phyloP scores from a whole-genome alignment of 768 basidiomycete genomes.

The Termitomyces titanicus region DNA sequence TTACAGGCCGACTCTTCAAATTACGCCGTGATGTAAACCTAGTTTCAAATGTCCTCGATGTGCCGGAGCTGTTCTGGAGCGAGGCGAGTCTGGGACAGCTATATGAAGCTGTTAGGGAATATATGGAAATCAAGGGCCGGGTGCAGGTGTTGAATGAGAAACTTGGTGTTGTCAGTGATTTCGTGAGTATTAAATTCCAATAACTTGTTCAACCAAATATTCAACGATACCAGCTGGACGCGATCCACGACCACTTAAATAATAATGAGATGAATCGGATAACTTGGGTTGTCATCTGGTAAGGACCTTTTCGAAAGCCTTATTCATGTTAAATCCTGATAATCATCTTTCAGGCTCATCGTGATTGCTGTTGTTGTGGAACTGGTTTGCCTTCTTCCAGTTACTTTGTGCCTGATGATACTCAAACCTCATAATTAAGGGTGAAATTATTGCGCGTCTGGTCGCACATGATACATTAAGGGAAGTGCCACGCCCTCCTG shows the following conservation, averaged over 20 bases:
- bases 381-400: constrained; percentile 44
- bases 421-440: constrained; percentile 35
- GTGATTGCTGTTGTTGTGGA: constrained; percentile 89
- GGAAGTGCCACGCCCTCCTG: constrained; percentile 9
- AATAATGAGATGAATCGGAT: constrained; percentile 88
- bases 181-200: constrained; percentile 50
- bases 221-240: constrained; percentile 68
- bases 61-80: constrained; percentile 93
- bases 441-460: constrained; percentile 78
- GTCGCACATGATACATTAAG: constrained; percentile 60
- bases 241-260: constrained; percentile 92
- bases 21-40: constrained; percentile 87
- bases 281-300: constrained; percentile 57
- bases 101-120: constrained; percentile 91
- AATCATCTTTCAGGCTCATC: constrained; percentile 62
- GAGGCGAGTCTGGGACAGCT: constrained; percentile 86
- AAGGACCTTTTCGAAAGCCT: constrained; percentile 21
- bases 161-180: constrained; percentile 80
- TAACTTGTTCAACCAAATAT: background rate
- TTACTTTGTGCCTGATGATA: background rate
- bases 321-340: constrained; percentile 15
- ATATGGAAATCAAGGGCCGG: constrained; percentile 86
- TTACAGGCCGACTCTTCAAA: constrained; percentile 86
- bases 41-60: constrained; percentile 89
- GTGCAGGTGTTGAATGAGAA: constrained; percentile 88